A percentile compares a stretch with the other conserved stretches of the same genome.
Conservation (phyloP, 108 stramenopile species). For the Craspedostauros australis region DNA sequence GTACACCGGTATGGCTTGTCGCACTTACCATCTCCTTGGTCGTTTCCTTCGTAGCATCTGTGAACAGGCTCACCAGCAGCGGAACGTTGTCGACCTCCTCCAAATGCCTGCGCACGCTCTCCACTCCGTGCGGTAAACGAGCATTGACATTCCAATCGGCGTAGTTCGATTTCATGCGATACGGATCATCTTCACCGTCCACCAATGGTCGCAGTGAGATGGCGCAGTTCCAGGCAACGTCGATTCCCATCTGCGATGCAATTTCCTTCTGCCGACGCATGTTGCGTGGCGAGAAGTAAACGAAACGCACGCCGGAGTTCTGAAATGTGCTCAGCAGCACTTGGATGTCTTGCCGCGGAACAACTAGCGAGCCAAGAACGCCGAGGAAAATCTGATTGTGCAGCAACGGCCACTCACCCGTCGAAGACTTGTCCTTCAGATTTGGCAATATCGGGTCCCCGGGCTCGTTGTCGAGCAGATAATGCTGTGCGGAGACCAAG, state of each 20-base stretch:
- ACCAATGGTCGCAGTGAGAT: slow-evolving; percentile 84
- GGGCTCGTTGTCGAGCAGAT: slow-evolving; percentile 48
- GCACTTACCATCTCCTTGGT: slow-evolving; percentile 84
- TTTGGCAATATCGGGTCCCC: slow-evolving; percentile 19
- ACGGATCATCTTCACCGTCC: slow-evolving; percentile 68
- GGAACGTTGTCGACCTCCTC: slow-evolving; percentile 96
- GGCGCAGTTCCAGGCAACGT: slow-evolving; percentile 94
- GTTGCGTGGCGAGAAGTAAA: slow-evolving; percentile 95
- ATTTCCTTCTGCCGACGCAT: slow-evolving; percentile 94
- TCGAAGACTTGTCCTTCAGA: slow-evolving; percentile 23
- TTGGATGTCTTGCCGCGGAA: slow-evolving; percentile 87
- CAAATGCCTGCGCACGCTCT: slow-evolving; percentile 76
- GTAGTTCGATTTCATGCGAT: slow-evolving; percentile 88
- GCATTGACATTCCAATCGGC: slow-evolving; percentile 98
- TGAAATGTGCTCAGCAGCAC: slow-evolving; percentile 67
- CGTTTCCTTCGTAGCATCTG: slow-evolving; percentile 88
- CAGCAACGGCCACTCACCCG: slow-evolving; percentile 55
- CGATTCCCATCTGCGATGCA: slow-evolving; percentile 90
- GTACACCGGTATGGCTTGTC: neutral
- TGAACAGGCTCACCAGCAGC: slow-evolving; percentile 91
- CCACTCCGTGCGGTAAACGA: slow-evolving; percentile 89
- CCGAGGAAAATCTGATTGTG: slow-evolving; percentile 93
- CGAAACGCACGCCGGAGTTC: slow-evolving; percentile 92
- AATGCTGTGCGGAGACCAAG: too few relatives aligned
- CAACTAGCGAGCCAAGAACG: slow-evolving; percentile 85